These are phyloP conservation scores for Fusarium annulatum DNA, from an alignment of 2,329 filamentous ascomycete species.

Conservation along the genomic window DNA sequence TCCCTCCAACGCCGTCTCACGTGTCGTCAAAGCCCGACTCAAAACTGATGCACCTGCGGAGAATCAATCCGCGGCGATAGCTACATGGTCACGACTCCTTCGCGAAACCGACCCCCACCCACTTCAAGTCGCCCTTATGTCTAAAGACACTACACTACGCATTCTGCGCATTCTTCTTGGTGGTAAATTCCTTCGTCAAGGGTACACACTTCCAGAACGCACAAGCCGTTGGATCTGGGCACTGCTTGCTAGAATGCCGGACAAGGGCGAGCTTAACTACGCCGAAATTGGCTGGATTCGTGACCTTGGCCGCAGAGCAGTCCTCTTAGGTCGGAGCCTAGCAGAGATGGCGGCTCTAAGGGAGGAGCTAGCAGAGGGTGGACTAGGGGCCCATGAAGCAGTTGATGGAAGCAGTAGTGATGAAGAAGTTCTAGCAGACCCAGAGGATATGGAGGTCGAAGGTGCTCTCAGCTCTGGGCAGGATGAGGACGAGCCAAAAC, in stretches of 20 bases:
- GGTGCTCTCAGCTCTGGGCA: constrained; percentile 40
- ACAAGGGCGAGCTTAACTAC: constrained; percentile 78
- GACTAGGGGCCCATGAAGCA: constrained; percentile 57
- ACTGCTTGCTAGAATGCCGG: constrained; percentile 78
- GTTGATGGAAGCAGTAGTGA: constrained; percentile 59
- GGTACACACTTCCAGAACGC: constrained; percentile 69
- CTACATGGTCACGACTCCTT: constrained; percentile 64
- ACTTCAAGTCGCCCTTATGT: constrained; percentile 71
- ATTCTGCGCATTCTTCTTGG: constrained; percentile 75
- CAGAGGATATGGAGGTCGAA: constrained; percentile 47
- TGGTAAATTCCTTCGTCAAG: constrained; percentile 70
- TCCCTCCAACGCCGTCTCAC: constrained; percentile 62
- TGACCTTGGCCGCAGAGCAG: constrained; percentile 82
- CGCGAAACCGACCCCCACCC: constrained; percentile 66
- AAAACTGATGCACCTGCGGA: constrained; percentile 66
- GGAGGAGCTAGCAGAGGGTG: constrained; percentile 56
- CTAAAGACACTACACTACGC: constrained; percentile 72
- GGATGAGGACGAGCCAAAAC: constrained; percentile 17
- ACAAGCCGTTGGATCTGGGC: constrained; percentile 90
- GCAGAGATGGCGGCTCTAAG: constrained; percentile 63
- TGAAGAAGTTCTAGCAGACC: constrained; percentile 51
- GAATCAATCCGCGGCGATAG: constrained; percentile 60
- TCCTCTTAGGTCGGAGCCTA: constrained; percentile 66
- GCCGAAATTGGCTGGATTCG: constrained; percentile 80
- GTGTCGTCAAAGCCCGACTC: constrained; percentile 65